Base-by-base conservation (phyloP, 108 stramenopile genomes). In the Nitzschia palea region DNA sequence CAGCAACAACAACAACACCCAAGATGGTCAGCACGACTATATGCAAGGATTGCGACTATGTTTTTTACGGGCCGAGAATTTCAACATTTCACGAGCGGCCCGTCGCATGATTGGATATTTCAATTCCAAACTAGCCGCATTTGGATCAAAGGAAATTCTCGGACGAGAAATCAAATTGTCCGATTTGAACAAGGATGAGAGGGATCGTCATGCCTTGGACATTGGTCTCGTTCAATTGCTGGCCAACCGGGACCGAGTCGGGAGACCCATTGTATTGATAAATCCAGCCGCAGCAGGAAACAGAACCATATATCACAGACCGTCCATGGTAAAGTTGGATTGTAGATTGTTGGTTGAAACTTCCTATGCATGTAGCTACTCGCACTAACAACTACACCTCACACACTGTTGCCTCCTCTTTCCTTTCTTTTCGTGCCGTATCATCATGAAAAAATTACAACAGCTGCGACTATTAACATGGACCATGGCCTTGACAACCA, bases 31-130 rank as follows among this genome's bases (percentile, higher is more conserved):
- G 12, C 26, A 5, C 4, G 31, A 5, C 4, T 55, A 55, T 55
- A 29, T 55, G 4, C 27, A 30, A 55, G 30, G 17, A 4, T 66
- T 34, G 71, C 33, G 57, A 35, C 30, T 58, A 8, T 48, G 33
- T 15, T 59, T 48, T 50, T 29, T 69, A 26, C 43, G 68, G n/a
- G 56, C 68, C 0, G 29, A 31, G 4, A 23, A 50, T 18, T 69
- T 55, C 31, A 3, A 44, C 8, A 47, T 26, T 1, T 23, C 55
- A 15, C 1, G 35, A 17, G 57, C 68, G 8, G 68, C 55, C 22
- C 27, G 1, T 17, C 57, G 68, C 0, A 50, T 69, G 57, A 40
- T 44, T 12, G 18, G 10, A 17, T 32, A 36, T 32, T 51, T 69
- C 25, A 55, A 58, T 4, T 4, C 42, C n/a, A 58, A 55, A 44